Percentiles rank a stretch among this genome's conserved stretches.
These are phyloP conservation scores for Fomitopsis pinicola DNA, from an alignment of 1,284 basidiomycete species.

Conservation along the genomic window DNA sequence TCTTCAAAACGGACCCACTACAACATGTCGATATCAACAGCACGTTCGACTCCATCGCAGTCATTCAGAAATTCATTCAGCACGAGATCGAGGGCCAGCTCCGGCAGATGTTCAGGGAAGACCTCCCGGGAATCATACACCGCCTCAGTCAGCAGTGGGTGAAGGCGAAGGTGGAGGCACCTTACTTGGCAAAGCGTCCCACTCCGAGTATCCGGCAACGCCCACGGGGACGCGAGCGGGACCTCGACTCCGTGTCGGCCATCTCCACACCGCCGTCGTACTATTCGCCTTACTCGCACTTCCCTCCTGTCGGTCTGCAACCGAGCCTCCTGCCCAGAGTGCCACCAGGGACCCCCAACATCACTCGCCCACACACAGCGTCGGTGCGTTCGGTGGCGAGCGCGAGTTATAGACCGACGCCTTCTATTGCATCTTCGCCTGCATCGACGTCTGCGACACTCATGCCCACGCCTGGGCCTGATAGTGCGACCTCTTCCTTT, in stretches of 20 bases:
- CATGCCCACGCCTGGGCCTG: constrained; percentile 14
- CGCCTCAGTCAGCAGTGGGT: constrained; percentile 94
- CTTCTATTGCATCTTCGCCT: constrained; percentile 13
- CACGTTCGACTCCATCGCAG: constrained; percentile 97
- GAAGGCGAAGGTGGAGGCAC: constrained; percentile 80
- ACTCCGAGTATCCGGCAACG: constrained; percentile 29
- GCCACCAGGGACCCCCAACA: constrained; percentile 14
- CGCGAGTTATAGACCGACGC: constrained; percentile 17
- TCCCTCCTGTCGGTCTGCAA: constrained; percentile 18
- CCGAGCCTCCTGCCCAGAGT: constrained; percentile 16
- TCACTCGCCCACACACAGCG: constrained; percentile 20
- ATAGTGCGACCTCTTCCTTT: constrained; percentile 50
- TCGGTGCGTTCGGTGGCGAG: constrained; percentile 21
- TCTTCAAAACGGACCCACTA: constrained; percentile 99
- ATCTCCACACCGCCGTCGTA: constrained; percentile 19
- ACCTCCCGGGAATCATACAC: constrained; percentile 96
- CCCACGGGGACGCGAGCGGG: neutral
- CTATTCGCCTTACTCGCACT: constrained; percentile 13
- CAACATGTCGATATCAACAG: constrained; percentile 97
- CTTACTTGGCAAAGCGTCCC: constrained; percentile 57
- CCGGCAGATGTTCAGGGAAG: constrained; percentile 97
- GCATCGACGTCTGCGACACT: constrained; percentile 10
- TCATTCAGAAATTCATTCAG: constrained; percentile 96
- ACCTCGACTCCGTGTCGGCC: constrained; percentile 28
- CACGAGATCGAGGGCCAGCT: constrained; percentile 96